phyloP scores from a whole-genome alignment of 805 yeast genomes.

The Wickerhamiella siamensis region DNA sequence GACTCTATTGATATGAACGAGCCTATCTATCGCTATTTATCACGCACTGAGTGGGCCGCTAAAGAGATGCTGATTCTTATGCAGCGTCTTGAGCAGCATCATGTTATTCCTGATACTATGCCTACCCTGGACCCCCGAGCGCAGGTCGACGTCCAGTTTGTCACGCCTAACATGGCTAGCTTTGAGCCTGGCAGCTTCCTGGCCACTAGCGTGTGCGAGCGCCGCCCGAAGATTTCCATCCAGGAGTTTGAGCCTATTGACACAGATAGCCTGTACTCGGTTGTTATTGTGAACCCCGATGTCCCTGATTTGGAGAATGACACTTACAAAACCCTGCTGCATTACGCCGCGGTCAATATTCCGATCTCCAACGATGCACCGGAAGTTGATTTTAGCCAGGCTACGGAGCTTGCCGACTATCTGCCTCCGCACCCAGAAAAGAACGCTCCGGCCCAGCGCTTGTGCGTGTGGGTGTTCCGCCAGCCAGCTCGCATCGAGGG shows the following conservation, averaged over 20 bases:
- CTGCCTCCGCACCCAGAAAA: conserved; percentile 81
- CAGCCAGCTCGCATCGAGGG: conserved; percentile 31
- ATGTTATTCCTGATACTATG: conserved; percentile 83
- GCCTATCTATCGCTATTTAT: conserved; percentile 66
- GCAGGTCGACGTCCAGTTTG: conserved; percentile 52
- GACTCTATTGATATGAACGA: conserved; percentile 46
- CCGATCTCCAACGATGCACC: conserved; percentile 44
- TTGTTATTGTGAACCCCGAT: conserved; percentile 82
- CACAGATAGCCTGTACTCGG: conserved; percentile 43
- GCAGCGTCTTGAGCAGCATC: conserved; percentile 81
- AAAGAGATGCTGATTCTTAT: conserved; percentile 62
- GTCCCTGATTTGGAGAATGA: conserved; percentile 63
- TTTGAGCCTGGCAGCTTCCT: conserved; percentile 65
- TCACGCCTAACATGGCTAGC: conserved; percentile 33
- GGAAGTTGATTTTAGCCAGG: conserved; percentile 30
- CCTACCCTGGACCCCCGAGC: conserved; percentile 76
- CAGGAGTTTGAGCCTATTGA: conserved; percentile 49
- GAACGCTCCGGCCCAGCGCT: conserved; percentile 70
- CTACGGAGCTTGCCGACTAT: conserved; percentile 42
- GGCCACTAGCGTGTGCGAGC: conserved; percentile 57
- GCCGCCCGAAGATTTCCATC: conserved; percentile 65
- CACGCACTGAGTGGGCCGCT: conserved; percentile 57
- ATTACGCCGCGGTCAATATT: conserved; percentile 65
- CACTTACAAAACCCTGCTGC: conserved; percentile 54
- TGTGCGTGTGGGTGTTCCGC: conserved; percentile 80